phyloP scores from a whole-genome alignment of 768 basidiomycete genomes.

The Lactarius akahatsu region DNA sequence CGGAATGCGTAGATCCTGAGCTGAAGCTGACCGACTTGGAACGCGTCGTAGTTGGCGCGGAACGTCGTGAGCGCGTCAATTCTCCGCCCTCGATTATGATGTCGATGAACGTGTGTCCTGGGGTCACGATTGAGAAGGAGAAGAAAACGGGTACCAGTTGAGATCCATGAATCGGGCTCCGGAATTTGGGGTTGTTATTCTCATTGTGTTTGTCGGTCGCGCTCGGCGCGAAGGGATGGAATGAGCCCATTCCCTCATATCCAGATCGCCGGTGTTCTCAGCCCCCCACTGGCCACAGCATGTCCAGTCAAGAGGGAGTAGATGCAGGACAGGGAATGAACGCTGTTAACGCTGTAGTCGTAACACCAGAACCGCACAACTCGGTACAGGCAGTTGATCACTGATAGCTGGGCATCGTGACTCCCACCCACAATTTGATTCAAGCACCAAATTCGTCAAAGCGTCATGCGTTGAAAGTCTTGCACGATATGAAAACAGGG shows the following conservation, averaged over 20 bases:
- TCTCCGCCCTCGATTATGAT: slow-evolving; percentile 69
- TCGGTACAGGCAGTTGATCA: too few species aligned
- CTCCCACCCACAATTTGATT: too few species aligned
- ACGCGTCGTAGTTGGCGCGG: slow-evolving; percentile 30
- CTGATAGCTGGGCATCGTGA: too few species aligned
- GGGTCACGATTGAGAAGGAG: neutral
- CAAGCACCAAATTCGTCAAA: too few species aligned
- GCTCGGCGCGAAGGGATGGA: slow-evolving; percentile 39
- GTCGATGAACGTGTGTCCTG: slow-evolving; percentile 67
- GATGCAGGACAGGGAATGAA: slow-evolving; percentile 28
- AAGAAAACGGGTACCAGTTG: slow-evolving; percentile 43
- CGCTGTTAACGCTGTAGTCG: slow-evolving; percentile 40
- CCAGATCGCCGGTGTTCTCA: slow-evolving; percentile 38
- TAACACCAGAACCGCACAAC: slow-evolving; percentile 40
- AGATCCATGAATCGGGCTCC: slow-evolving; percentile 62
- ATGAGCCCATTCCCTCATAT: slow-evolving; percentile 38
- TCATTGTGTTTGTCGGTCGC: slow-evolving; percentile 46
- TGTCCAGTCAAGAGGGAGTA: too few species aligned
- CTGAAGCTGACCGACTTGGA: slow-evolving; percentile 72
- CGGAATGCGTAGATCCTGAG: slow-evolving; percentile 57
- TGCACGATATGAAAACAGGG: too few species aligned
- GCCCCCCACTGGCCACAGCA: neutral
- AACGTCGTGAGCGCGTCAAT: slow-evolving; percentile 53
- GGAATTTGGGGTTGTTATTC: slow-evolving; percentile 50
- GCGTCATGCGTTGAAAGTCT: too few species aligned